Percentiles rank a stretch among this genome's conserved stretches.
phyloP scores from a whole-genome alignment of 2,329 filamentous ascomycete genomes.

The Trichoderma endophyticum region DNA sequence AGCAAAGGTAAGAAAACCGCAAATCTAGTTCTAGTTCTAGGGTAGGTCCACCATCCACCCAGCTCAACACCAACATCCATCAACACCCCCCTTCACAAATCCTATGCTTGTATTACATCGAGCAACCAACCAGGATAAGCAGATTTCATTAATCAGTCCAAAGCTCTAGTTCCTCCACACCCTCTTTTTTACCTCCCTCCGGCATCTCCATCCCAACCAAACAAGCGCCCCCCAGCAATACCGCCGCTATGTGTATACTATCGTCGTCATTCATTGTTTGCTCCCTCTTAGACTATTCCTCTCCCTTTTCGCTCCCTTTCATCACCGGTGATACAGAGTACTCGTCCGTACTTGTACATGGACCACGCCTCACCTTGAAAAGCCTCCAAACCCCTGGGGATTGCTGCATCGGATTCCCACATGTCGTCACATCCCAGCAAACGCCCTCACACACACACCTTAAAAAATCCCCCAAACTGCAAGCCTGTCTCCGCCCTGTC shows the following conservation, averaged over 20 bases:
- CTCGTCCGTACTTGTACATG: not conserved
- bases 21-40: not conserved
- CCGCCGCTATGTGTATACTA: not conserved
- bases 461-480: not conserved
- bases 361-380: not conserved
- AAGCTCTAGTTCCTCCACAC: not conserved
- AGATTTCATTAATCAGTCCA: not conserved
- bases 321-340: not conserved
- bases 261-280: not conserved
- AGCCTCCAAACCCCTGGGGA: not conserved
- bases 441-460: not conserved
- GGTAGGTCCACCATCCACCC: not conserved
- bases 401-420: not conserved
- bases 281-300: not conserved
- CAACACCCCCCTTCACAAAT: not conserved
- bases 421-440: not conserved
- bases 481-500: not conserved
- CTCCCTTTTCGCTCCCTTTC: not conserved
- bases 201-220: not conserved
- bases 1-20: not conserved
- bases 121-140: not conserved
- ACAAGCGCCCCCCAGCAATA: not conserved
- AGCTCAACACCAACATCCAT: not conserved
- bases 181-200: not conserved
- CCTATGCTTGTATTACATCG: not conserved